Evolutionary conservation across 2,329 filamentous ascomycete species (phyloP).

Genomic region (Zymoseptoria crescenta): DNA sequence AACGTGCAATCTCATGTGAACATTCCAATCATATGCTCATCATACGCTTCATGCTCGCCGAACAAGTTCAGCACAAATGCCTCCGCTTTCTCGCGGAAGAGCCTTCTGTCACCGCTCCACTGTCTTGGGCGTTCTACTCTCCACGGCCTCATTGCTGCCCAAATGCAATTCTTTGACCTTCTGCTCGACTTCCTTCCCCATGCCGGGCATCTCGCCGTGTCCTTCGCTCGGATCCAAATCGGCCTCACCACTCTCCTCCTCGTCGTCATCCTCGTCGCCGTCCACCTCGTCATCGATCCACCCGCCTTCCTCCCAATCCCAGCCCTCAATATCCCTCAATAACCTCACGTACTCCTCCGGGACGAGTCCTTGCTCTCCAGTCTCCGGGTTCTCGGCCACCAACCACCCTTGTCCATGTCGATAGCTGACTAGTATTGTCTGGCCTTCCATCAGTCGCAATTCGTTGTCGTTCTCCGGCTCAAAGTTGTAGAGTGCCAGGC

Average conservation of each 20-base stretch:
- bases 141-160: neutral
- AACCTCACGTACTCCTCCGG: slow-evolving; percentile 94
- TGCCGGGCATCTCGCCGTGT: neutral
- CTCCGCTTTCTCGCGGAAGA: too few relatives aligned
- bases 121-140: too few relatives aligned
- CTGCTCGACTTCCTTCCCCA: neutral
- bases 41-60: too few relatives aligned
- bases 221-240: neutral
- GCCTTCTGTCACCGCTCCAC: too few relatives aligned
- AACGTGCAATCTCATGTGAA: too few relatives aligned
- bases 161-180: neutral
- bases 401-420: slow-evolving; percentile 95
- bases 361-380: slow-evolving; percentile 85
- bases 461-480: slow-evolving; percentile 94
- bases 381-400: slow-evolving; percentile 91
- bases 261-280: slow-evolving; percentile 6
- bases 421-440: slow-evolving; percentile 94
- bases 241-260: slow-evolving; percentile 6
- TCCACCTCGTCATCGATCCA: slow-evolving; percentile 42
- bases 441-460: slow-evolving; percentile 81
- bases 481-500: slow-evolving; percentile 92
- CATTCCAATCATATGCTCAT: too few relatives aligned
- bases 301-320: slow-evolving; percentile 72
- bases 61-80: too few relatives aligned
- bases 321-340: slow-evolving; percentile 86